Base-by-base conservation (phyloP, 225 moss, liverwort and hornwort species). In the Rhytidiadelphus loreus region DNA sequence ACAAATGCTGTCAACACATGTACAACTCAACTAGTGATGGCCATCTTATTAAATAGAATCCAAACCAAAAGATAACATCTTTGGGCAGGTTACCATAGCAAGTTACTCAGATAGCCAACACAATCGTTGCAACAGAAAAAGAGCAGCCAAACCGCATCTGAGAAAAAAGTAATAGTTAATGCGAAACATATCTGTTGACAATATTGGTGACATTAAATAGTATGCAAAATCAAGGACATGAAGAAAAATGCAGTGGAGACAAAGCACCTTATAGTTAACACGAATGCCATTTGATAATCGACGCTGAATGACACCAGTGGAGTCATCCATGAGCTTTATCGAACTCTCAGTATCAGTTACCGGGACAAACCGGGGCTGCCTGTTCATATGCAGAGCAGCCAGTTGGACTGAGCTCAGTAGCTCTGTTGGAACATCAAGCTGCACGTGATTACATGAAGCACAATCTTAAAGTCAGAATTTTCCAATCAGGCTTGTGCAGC, bases 251-350 rank as follows among this genome's bases (percentile, higher is more conserved):
- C 56, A 62, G 65, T 44, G 59, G 23, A 84, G 53, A 21, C 28
- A 65, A 46, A 59, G 61, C 29, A 97, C 99, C 99, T 99, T 99
- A 78, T 96, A 99, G 83, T 99, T 99, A 33, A 97, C 95, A 92
- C 95, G 99, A 88, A 99, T 96, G 83, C 99, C 99, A 90, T 99
- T 99, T 21, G 97, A 97, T 87, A 99, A 87, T 32, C 97, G 96
- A 81, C 99, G 95, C 88, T 99, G 97, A 81, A 96, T 91, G 57
- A 99, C 99, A 89, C 99, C 97, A 89, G 96, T 97, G 63, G 95
- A 90, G 28, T 95, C 95, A 85, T 97, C 99, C 83, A 95, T 90
- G 71, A 93, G 89, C 89, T 95, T 97, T 50, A 70, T 43, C 74
- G 86, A 77, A 48, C 90, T 92, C 82, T 91, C 96, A 53, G 78